Evolutionary conservation across 768 basidiomycete species (phyloP), one percentile per base, ranked within the genome.

Genomic region (Royoungia palumana): DNA sequence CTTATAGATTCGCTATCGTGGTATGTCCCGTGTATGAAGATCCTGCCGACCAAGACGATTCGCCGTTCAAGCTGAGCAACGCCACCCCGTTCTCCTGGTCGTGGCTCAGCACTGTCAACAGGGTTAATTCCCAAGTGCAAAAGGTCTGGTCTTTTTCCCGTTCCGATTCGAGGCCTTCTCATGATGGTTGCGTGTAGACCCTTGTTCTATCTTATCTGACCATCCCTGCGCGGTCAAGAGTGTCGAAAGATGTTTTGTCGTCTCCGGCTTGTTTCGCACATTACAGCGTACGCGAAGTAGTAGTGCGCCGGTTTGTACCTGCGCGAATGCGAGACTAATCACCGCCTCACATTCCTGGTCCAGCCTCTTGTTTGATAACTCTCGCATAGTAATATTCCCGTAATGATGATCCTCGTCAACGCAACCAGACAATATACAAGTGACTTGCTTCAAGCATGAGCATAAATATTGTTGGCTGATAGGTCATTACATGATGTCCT

Each of bases 81-180:
- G 69, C 79, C 2, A 70, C 78, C 17, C 88, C 89, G 2, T 89
- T 90, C 61, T 74, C 85, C 10, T 99, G 96, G 96, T 80, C 89
- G 12, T 97, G 94, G 94, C 78, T 99, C 24, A 93, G 91, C 68
- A 99, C 96, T 1, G 80, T 99, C 53, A 98, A 96, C 64, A 83
- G 96, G 32, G 95, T 97, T 12, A 97, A 95, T 66, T 85, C 91
- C 0, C 93, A 96, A 64, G 95, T 98, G 5, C 92, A 94, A 70
- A 99, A 99, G 82, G 95, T 91, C 20, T 14, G 93, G 85, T 24
- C 16, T 21, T n/a, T n/a, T n/a, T 56, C 50, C 38, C 14, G 32
- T 21, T 11, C 21, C 8, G 14, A 39, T 7, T 11, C 16, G 42
- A 20, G 8, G 22, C 11, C 32, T 20, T 30, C 5, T 16, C 44